Evolutionary conservation across 1,284 basidiomycete species (phyloP), one percentile per base, ranked within the genome.

Genomic region (Rhodotorula sp.): DNA sequence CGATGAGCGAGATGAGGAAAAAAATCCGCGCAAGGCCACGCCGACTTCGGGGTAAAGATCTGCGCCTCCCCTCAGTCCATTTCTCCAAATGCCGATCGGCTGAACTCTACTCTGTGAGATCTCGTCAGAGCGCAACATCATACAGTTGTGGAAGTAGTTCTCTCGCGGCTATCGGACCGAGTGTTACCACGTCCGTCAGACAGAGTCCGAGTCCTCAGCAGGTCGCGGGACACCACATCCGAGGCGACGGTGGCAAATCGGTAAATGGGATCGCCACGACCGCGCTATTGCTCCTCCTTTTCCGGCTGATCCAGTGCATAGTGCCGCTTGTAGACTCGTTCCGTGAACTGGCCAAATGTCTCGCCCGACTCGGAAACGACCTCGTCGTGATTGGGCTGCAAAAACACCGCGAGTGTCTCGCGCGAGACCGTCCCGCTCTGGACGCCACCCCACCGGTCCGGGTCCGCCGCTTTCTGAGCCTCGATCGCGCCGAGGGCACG

Each of bases 271-370:
- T 42, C 37, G 37, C 37, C 10, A 42, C 37, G 37, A 22, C 22
- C 49, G 49, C 49, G 17, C 48, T 55, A 55, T 26, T n/a, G n/a
- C n/a, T n/a, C n/a, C n/a, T n/a, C n/a, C n/a, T n/a, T n/a, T n/a
- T 26, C 22, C 15, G 61, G 26, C 12, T 67, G 61, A 8, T 53
- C 51, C 37, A 42, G 37, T 8, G 37, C 37, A 55, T 75, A 75
- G 30, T 75, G 73, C 6, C 73, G 54, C 64, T 61, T 56, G 49
- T 66, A 64, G 1, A 75, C 73, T 5, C 73, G 33, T 24, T 54
- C 64, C 1, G 62, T 59, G 81, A 96, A 96, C 74, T 88, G 84
- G 1, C 93, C 94, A 78, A 95, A 97, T 29, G 90, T 93, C 79
- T 89, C 86, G 2, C 82, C 82, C 49, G 82, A 80, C 49, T 81